A percentile compares a stretch with the other conserved stretches of the same genome.
Conservation (phyloP, 805 yeast genomes). For the Kregervanrija fluxuum region DNA sequence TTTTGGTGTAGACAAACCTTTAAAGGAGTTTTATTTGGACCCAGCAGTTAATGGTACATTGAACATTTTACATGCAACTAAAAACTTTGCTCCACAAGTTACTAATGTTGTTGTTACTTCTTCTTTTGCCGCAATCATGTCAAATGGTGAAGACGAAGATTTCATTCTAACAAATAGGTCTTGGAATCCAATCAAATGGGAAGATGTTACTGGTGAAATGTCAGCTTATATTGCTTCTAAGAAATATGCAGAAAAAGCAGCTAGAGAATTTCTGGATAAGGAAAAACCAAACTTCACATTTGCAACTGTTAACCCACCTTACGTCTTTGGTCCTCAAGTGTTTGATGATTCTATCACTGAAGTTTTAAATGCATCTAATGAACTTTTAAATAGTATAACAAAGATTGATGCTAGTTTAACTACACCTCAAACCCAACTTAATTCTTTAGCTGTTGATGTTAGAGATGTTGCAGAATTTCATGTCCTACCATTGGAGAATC, state of each 20-base stretch:
- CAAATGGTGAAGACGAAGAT: too few species aligned
- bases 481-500: constrained; percentile 38
- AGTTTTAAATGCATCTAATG: constrained; percentile 25
- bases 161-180: constrained; percentile 19
- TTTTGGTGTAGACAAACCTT: constrained; percentile 24
- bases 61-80: constrained; percentile 34
- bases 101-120: constrained; percentile 39
- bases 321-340: constrained; percentile 41
- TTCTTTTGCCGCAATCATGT: constrained; percentile 36
- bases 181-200: constrained; percentile 28
- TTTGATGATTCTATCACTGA: constrained; percentile 16
- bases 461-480: constrained; percentile 60
- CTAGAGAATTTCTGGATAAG: constrained; percentile 31
- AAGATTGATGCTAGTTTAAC: constrained; percentile 15
- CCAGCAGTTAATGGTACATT: constrained; percentile 45
- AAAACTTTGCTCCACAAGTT: constrained; percentile 32
- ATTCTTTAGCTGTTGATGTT: constrained; percentile 37
- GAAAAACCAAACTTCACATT: constrained; percentile 29
- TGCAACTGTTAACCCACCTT: constrained; percentile 28
- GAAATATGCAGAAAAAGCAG: constrained; percentile 38
- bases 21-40: constrained; percentile 34
- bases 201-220: constrained; percentile 16
- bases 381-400: constrained; percentile 22
- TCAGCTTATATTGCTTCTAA: constrained; percentile 35
- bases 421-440: constrained; percentile 25